Conservation (phyloP, 2,329 filamentous ascomycete genomes). For the Colletotrichum horii region DNA sequence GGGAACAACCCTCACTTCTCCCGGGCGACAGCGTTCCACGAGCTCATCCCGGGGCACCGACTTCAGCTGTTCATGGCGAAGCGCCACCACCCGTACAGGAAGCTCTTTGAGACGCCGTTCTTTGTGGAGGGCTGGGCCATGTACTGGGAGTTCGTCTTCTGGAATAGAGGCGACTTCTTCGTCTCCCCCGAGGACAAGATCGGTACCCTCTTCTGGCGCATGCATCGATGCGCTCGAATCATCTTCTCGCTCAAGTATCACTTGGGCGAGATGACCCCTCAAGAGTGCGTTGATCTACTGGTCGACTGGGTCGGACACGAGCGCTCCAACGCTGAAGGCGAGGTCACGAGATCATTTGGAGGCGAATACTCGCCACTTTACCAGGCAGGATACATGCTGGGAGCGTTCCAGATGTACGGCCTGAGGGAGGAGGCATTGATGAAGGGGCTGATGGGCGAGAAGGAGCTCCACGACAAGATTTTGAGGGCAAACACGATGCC, state of each 20-base stretch:
- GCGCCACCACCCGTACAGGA: constrained; percentile 53
- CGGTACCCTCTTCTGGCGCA: constrained; percentile 66
- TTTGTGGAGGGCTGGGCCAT: constrained; percentile 67
- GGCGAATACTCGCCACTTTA: constrained; percentile 64
- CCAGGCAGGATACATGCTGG: constrained; percentile 65
- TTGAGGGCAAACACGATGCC: constrained; percentile 58
- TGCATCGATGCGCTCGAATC: constrained; percentile 66
- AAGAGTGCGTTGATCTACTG: constrained; percentile 61
- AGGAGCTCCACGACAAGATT: constrained; percentile 60
- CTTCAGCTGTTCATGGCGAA: constrained; percentile 56
- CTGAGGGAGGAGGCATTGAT: constrained; percentile 54
- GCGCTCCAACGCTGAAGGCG: constrained; percentile 62
- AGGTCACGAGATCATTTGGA: constrained; percentile 61
- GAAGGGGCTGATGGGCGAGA: constrained; percentile 46
- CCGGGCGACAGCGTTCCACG: constrained; percentile 65
- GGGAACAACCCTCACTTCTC: constrained; percentile 64
- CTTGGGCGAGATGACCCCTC: constrained; percentile 56
- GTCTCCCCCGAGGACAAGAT: constrained; percentile 55
- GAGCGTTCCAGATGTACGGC: constrained; percentile 59
- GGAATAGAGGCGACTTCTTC: constrained; percentile 57
- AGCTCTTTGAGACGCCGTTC: constrained; percentile 61
- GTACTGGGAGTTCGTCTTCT: constrained; percentile 67
- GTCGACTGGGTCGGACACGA: constrained; percentile 64
- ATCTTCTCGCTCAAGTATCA: constrained; percentile 64
- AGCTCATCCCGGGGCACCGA: constrained; percentile 64